Base-by-base conservation (phyloP, 768 basidiomycete genomes). In the Ramaria sp. region DNA sequence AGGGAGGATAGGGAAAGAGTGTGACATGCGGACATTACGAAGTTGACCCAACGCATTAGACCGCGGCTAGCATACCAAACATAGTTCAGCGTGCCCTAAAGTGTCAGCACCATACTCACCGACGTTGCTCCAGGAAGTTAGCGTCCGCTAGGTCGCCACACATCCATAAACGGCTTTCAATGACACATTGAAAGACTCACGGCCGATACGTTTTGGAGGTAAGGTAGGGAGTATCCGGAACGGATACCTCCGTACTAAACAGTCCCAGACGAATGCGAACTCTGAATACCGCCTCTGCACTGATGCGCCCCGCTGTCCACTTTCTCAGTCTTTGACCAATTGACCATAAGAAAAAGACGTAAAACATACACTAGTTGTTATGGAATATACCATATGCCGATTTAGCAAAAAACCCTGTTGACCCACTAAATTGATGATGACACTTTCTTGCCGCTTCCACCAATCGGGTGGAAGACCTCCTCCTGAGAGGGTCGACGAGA, bases 401-500 rank as follows among this genome's bases (percentile, higher is more conserved):
- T 88, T 91, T 61, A 95, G 69, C 60, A 95, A 85, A 69, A 94
- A 94, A 1, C 93, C 93, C 65, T 94, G 91, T 61, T 88, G 90
- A 28, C 92, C 92, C 42, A 88, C 70, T 47, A 93, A 74, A 43
- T 74, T 78, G 38, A 96, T 79, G 50, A 75, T 71, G 18, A 88
- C 80, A 2, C 64, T 75, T 66, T 91, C 86, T 64, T 88, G 81
- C 58, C 73, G 82, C 69, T 81, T 88, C 90, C 90, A 95, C 87
- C 92, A 97, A 39, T 87, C 82, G 55, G 69, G 73, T 0, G 87
- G 85, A 22, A 90, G 69, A 3, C 86, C 89, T 12, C 79, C 78
- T 5, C 84, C 87, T 28, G 83, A 72, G 25, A 89, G 68, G 50
- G 70, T 79, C 1, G 84, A 86, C 5, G 78, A 66, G 15, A 68